Percentiles rank a stretch among this genome's conserved stretches.
These are phyloP conservation scores for Graphiopsis chlorocephala DNA, from an alignment of 2,329 filamentous ascomycete genomes.

Conservation along the genomic window DNA sequence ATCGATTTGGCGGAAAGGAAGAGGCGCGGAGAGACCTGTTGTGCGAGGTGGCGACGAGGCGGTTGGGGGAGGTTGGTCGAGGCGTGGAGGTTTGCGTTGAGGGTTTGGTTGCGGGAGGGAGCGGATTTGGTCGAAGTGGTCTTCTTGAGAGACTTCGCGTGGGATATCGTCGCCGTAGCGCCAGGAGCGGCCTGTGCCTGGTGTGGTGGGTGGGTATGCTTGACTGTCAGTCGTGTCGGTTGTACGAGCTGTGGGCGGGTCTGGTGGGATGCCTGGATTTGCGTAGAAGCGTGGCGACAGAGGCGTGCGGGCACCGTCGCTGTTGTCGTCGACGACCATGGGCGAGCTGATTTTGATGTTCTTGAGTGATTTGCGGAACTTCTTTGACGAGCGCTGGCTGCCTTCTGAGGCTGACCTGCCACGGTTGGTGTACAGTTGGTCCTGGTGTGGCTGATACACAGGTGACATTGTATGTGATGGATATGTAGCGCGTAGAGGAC, in stretches of 20 bases:
- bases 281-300: constrained; percentile 55
- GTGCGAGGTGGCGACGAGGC: background rate
- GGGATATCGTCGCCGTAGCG: constrained; percentile 19
- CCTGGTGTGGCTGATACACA: constrained; percentile 6
- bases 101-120: constrained; percentile 28
- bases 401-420: constrained; percentile 3
- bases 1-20: constrained; percentile 11
- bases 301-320: constrained; percentile 49
- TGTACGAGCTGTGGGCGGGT: constrained; percentile 41
- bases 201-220: constrained; percentile 29
- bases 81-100: constrained; percentile 18
- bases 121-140: constrained; percentile 26
- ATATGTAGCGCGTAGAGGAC: constrained; percentile 29
- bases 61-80: background rate
- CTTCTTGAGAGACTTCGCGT: background rate
- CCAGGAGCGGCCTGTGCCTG: constrained; percentile 29
- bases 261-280: constrained; percentile 55
- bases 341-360: constrained; percentile 59
- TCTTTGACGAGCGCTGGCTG: constrained; percentile 18
- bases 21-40: constrained; percentile 1
- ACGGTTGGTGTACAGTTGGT: background rate
- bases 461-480: constrained; percentile 10
- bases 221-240: constrained; percentile 30
- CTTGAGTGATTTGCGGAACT: constrained; percentile 42
- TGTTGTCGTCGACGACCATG: constrained; percentile 40